Conservation (phyloP, 2,329 filamentous ascomycete genomes). For the Fusarium sp. region DNA sequence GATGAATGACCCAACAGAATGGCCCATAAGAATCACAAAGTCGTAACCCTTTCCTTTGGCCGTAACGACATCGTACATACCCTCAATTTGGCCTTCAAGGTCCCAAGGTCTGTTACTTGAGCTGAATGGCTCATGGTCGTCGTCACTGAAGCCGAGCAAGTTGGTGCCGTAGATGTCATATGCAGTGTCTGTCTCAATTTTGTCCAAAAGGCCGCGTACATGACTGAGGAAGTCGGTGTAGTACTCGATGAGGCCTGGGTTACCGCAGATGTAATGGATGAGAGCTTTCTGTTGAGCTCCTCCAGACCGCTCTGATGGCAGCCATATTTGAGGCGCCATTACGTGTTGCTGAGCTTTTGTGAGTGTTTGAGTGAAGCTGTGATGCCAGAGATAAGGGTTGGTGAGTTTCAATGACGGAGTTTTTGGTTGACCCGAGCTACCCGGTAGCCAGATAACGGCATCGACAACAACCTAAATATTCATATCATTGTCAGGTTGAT, state of each 20-base stretch:
- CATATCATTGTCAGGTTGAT: background rate
- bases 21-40: conserved; percentile 75
- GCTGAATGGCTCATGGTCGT: conserved; percentile 62
- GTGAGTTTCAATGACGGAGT: background rate
- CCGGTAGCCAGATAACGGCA: conserved; percentile 1
- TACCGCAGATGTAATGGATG: conserved; percentile 80
- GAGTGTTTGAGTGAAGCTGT: background rate
- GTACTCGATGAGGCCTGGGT: conserved; percentile 81
- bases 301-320: conserved; percentile 46
- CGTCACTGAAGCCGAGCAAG: conserved; percentile 69
- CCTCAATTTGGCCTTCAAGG: conserved; percentile 66
- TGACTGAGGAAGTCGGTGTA: conserved; percentile 75
- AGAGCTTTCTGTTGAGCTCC: conserved; percentile 56
- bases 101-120: conserved; percentile 59
- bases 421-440: conserved; percentile 4
- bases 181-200: conserved; percentile 52
- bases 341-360: background rate
- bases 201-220: conserved; percentile 66
- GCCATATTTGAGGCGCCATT: conserved; percentile 47
- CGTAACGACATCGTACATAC: conserved; percentile 56
- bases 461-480: background rate
- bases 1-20: conserved; percentile 81
- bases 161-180: conserved; percentile 71
- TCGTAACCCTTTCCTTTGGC: conserved; percentile 59
- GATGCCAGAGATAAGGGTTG: background rate